phyloP scores from a whole-genome alignment of 148 eudicot species.

The Talinum fruticosum region DNA sequence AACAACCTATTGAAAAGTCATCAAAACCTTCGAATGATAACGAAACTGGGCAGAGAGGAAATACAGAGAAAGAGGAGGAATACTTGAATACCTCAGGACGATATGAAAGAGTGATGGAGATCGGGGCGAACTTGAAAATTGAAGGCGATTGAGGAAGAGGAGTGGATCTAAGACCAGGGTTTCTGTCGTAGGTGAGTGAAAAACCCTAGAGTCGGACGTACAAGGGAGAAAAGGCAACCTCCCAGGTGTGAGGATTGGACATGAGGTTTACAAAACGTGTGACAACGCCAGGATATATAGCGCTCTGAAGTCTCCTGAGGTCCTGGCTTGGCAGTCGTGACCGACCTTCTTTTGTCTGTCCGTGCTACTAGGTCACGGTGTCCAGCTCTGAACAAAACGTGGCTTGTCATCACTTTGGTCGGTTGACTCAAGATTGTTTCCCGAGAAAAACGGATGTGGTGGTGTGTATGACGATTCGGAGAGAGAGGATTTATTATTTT shows the following conservation, averaged over 20 bases:
- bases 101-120: background rate
- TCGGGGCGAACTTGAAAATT: background rate
- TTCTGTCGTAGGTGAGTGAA: background rate
- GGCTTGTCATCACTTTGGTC: too few relatives aligned
- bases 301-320: too few relatives aligned
- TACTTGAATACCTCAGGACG: constrained; percentile 3
- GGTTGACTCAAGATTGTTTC: too few relatives aligned
- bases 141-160: background rate
- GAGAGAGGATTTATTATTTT: too few relatives aligned
- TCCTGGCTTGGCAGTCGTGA: too few relatives aligned
- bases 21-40: background rate
- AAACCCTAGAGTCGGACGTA: constrained; percentile 10
- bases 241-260: constrained; percentile 17
- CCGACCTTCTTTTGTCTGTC: too few relatives aligned
- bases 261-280: too few relatives aligned
- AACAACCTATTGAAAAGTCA: background rate
- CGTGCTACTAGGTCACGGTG: too few relatives aligned
- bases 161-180: constrained; percentile 16
- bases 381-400: too few relatives aligned
- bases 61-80: background rate
- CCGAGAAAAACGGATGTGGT: too few relatives aligned
- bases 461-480: too few relatives aligned
- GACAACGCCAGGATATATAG: too few relatives aligned
- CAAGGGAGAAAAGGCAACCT: background rate
- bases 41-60: background rate